Evolutionary conservation across 148 eudicot genomes (phyloP), one percentile per base, ranked within the genome.

Genomic region (Camellia sinensis): DNA sequence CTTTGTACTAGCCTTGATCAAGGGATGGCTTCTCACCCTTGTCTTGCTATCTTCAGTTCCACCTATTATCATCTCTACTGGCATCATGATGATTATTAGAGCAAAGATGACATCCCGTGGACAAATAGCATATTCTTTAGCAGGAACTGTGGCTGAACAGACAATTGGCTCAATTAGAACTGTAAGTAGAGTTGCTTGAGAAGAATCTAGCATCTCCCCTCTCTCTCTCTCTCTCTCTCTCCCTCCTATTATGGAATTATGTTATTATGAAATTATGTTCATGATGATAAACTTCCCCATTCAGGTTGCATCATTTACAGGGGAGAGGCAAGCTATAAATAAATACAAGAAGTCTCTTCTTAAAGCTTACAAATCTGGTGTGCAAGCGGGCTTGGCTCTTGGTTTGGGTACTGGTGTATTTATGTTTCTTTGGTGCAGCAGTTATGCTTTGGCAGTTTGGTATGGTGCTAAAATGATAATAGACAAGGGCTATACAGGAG

Each of bases 251-350:
- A 15, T 17, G 29, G 11, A 29, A 1, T 29, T 1, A n/a, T n/a
- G n/a, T n/a, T n/a, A n/a, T n/a, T n/a, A n/a, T n/a, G n/a, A n/a
- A 46, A 6, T 46, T 6, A 46, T 46, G 50, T 46, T 46, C 50
- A 46, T 46, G 50, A 46, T 11, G 19, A 73, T 78, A 52, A 4
- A 8, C 40, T 48, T 73, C 68, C 6, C 11, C 12, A 22, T 72
- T 64, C 70, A 89, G 90, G 92, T 89, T 56, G 89, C 80, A 22
- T 89, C 92, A 21, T 89, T 87, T 76, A 89, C 91, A 17, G 89
- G 91, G 71, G 91, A 89, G 87, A 85, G 56, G 67, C 85, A 79
- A 78, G 88, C 89, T 21, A 74, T 87, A 18, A 76, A 69, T 19
- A 85, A 84, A 59, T 89, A 83, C 59, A 81, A 83, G 4, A 80